These are phyloP conservation scores for Diaporthe longicolla DNA, from an alignment of 2,329 filamentous ascomycete genomes.

Conservation along the genomic window DNA sequence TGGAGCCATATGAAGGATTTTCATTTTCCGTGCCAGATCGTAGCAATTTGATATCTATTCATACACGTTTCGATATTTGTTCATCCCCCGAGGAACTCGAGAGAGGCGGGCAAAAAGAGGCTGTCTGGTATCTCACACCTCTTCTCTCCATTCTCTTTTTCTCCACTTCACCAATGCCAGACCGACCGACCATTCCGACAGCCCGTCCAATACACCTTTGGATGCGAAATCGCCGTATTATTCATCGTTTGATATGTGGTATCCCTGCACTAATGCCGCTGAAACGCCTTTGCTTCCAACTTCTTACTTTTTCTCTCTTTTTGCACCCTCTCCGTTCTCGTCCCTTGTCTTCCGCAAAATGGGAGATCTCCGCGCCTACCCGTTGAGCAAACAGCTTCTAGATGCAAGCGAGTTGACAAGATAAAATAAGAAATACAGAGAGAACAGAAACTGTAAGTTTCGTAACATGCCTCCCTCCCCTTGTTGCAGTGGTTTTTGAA, in stretches of 20 bases:
- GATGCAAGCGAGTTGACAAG: conserved; percentile 20
- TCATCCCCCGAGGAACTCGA: not conserved
- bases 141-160: not conserved
- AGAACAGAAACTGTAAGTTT: not conserved
- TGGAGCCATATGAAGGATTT: not conserved
- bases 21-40: conserved; percentile 8
- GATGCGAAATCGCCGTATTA: conserved; percentile 25
- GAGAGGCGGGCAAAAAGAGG: not conserved
- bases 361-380: not conserved
- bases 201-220: conserved; percentile 6
- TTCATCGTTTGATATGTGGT: conserved; percentile 22
- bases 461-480: conserved; percentile 4
- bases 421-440: not conserved
- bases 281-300: conserved; percentile 29
- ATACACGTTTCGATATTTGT: not conserved
- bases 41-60: conserved; percentile 4
- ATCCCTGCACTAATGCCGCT: conserved; percentile 30
- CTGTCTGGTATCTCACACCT: not conserved
- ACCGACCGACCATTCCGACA: not conserved
- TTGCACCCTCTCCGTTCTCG: no score
- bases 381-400: conserved; percentile 26
- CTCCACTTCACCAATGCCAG: not conserved
- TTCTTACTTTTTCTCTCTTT: not conserved
- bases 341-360: no score
- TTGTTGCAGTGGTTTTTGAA: conserved; percentile 4